phyloP scores from a whole-genome alignment of 306 rosid genomes.

The Trifolium subterraneum region DNA sequence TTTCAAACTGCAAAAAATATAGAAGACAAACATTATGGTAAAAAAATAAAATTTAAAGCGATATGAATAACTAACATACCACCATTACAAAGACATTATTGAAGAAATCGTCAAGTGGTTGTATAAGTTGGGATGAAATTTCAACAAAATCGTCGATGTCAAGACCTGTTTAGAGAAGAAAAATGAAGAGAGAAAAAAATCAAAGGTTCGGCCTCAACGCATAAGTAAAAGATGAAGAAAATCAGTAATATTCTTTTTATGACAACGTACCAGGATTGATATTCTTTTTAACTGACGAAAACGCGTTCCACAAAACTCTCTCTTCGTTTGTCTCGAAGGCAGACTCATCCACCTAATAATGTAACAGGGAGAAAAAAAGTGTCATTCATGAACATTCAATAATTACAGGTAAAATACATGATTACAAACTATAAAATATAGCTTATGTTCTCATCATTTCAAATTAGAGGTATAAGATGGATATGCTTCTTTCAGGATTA shows the following conservation, averaged over 20 bases:
- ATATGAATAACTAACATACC: conserved; percentile 71
- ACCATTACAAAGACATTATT: conserved; percentile 88
- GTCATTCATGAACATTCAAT: conserved; percentile 2
- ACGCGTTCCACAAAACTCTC: conserved; percentile 73
- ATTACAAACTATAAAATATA: conserved; percentile 1
- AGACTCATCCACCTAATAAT: conserved; percentile 71
- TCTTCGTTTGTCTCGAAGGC: conserved; percentile 81
- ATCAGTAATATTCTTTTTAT: too few relatives aligned
- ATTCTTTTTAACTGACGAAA: conserved; percentile 60
- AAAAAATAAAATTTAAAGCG: background rate
- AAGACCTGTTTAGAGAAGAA: conserved; percentile 55
- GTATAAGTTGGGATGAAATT: conserved; percentile 73
- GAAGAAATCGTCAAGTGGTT: conserved; percentile 93
- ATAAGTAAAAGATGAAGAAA: too few relatives aligned
- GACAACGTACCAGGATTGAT: conserved; percentile 60
- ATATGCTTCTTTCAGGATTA: background rate
- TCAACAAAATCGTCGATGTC: conserved; percentile 70
- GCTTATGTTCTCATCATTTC: background rate
- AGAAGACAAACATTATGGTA: background rate
- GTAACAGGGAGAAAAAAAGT: background rate
- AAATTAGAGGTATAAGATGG: background rate
- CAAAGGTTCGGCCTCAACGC: too few relatives aligned
- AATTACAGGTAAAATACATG: background rate
- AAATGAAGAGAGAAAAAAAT: background rate
- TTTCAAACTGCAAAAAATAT: background rate